These are phyloP conservation scores for Mimosa bimucronata DNA, from an alignment of 306 rosid species.

Conservation along the genomic window DNA sequence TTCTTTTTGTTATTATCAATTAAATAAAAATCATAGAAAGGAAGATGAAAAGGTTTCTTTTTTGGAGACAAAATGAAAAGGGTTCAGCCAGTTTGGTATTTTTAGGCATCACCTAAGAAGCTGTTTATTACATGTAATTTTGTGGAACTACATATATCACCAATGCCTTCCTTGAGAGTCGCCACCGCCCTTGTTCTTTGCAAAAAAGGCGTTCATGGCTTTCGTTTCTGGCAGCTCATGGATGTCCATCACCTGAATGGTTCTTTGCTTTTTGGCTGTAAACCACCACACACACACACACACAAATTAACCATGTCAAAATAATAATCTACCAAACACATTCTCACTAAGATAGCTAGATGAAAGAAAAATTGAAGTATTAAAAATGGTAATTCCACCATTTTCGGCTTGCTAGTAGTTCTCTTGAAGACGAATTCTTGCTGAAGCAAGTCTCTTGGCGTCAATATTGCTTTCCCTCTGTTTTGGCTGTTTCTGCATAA, in stretches of 20 bases:
- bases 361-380: neutral
- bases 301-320: conserved; percentile 36
- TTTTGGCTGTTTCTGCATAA: conserved; percentile 74
- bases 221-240: conserved; percentile 73
- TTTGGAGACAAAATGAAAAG: conserved; percentile 19
- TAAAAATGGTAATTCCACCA: conserved; percentile 48
- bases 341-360: neutral
- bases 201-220: conserved; percentile 71
- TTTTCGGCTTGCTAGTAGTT: conserved; percentile 89
- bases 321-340: neutral
- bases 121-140: conserved; percentile 5
- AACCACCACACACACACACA: conserved; percentile 14
- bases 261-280: conserved; percentile 85
- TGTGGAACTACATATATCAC: conserved; percentile 43
- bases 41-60: neutral
- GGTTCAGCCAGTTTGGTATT: neutral
- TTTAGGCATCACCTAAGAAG: conserved; percentile 22
- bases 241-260: conserved; percentile 91
- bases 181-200: conserved; percentile 69
- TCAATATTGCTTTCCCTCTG: conserved; percentile 63
- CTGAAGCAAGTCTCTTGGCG: conserved; percentile 66
- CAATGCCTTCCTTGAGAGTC: conserved; percentile 73
- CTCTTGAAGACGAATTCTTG: conserved; percentile 82
- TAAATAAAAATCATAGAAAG: conserved; percentile 9
- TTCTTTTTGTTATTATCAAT: conserved; percentile 1